phyloP scores from a whole-genome alignment of 129 eudicot genomes.

The Kitagawia praeruptora region DNA sequence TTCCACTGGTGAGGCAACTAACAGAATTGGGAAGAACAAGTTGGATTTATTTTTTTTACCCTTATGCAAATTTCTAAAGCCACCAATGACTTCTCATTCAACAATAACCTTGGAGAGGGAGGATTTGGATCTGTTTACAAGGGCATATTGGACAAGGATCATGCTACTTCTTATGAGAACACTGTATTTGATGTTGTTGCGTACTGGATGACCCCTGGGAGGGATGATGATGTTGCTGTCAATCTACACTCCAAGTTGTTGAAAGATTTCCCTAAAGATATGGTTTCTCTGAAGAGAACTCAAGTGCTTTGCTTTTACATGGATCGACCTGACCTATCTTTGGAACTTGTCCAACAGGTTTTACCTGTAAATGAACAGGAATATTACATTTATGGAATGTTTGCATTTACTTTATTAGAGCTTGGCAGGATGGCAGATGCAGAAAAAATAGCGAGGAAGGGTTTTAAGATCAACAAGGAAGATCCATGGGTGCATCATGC shows the following conservation, averaged over 20 bases:
- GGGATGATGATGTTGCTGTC: slow-evolving; percentile 82
- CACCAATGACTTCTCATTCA: neutral
- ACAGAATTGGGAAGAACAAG: neutral
- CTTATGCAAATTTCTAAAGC: neutral
- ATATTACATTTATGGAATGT: slow-evolving; percentile 75
- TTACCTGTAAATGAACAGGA: slow-evolving; percentile 45
- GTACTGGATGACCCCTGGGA: slow-evolving; percentile 48
- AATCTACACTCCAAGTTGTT: slow-evolving; percentile 57
- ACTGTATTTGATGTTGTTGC: slow-evolving; percentile 56
- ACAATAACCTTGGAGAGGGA: no score
- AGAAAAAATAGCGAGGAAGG: slow-evolving; percentile 59
- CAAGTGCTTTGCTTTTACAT: slow-evolving; percentile 82
- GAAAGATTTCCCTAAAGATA: slow-evolving; percentile 71
- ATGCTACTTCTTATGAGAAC: slow-evolving; percentile 70
- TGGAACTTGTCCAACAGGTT: slow-evolving; percentile 78
- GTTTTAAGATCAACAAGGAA: slow-evolving; percentile 58
- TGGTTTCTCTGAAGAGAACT: slow-evolving; percentile 71
- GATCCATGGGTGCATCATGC: slow-evolving; percentile 97
- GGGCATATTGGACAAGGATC: no score
- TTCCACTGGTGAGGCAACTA: neutral
- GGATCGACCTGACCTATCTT: slow-evolving; percentile 77
- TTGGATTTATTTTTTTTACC: neutral
- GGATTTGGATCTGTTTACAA: slow-evolving; percentile 5
- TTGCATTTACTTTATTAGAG: slow-evolving; percentile 85
- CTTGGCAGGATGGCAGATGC: slow-evolving; percentile 75